phyloP scores from a whole-genome alignment of 2,329 filamentous ascomycete species.

The Alternaria infectoria region DNA sequence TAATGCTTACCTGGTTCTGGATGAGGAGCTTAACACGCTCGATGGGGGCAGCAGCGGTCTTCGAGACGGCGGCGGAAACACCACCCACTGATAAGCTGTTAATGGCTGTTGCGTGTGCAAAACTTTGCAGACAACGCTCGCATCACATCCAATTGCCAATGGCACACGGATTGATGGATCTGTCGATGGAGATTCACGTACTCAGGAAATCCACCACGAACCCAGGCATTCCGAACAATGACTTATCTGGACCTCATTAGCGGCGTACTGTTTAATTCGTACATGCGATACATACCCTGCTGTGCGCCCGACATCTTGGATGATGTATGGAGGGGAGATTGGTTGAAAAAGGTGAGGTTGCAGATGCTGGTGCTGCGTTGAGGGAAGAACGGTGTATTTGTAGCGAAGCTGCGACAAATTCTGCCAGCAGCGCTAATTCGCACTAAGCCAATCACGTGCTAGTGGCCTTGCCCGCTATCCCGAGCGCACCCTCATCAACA shows the following conservation, averaged over 20 bases:
- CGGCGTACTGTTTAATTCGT: background rate
- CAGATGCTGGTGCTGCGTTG: conserved; percentile 25
- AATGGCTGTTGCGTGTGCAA: conserved; percentile 41
- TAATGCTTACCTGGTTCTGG: conserved; percentile 93
- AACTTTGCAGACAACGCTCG: conserved; percentile 11
- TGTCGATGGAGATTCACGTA: conserved; percentile 64
- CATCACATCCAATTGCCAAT: conserved; percentile 30
- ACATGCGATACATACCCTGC: background rate
- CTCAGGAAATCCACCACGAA: conserved; percentile 99
- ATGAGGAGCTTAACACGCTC: conserved; percentile 99
- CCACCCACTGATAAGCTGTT: conserved; percentile 78
- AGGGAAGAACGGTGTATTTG: conserved; percentile 33
- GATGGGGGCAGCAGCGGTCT: conserved; percentile 99
- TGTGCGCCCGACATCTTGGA: conserved; percentile 18
- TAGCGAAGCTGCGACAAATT: conserved; percentile 28
- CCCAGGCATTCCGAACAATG: conserved; percentile 62
- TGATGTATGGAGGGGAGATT: conserved; percentile 27
- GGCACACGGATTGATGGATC: conserved; percentile 28
- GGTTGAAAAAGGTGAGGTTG: conserved; percentile 23
- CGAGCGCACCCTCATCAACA: conserved; percentile 27
- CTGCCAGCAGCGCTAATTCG: conserved; percentile 31
- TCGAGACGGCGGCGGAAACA: conserved; percentile 99
- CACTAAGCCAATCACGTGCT: conserved; percentile 26
- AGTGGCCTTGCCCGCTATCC: conserved; percentile 22
- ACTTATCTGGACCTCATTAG: conserved; percentile 7